Base-by-base conservation (phyloP, 176 grass and related monocot genomes). In the Hordeum vulgare region DNA sequence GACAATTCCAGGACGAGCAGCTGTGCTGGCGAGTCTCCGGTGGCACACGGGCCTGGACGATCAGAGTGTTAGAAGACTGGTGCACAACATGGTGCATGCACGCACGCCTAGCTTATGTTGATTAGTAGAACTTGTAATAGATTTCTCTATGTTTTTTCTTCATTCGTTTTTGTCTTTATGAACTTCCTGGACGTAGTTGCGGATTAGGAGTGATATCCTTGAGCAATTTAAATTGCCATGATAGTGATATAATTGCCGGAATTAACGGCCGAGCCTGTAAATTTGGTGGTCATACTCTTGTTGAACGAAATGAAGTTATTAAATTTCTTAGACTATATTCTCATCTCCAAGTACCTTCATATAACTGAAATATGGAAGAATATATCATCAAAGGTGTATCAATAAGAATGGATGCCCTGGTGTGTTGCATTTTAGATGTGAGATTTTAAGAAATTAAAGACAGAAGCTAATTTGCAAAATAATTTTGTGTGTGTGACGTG, bases 161-260 rank as follows among this genome's bases (percentile, higher is more conserved):
- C 12, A 3, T 28, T 39, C 5, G 7, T 63, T 59, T 37, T 18
- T 3, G 7, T 39, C 9, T 23, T 31, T 18, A 3, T 10, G 14
- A 13, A 39, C 13, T 39, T 34, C 0, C 42, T 26, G 21, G 47
- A 71, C 15, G 17, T 76, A 24, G 28, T 34, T 10, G 45, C 64
- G 9, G n/a, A 37, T 26, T 27, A 65, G n/a, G 41, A 14, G 11
- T 20, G 40, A 80, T 9, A 15, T 61, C 53, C 24, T 61, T 72
- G 66, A 72, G 66, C 53, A 54, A 60, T 60, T 53, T 71, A 53
- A 51, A 23, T 74, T 71, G 80, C 66, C 13, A 71, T 71, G 34
- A 71, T 12, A 60, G 37, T 66, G 80, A 71, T 40, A 54, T 17
- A 59, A 25, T 21, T 41, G 15, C 23, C 51, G 9, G 66, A 66